Base-by-base conservation (phyloP, 345 rosid species). In the Eutrema yunnanense region DNA sequence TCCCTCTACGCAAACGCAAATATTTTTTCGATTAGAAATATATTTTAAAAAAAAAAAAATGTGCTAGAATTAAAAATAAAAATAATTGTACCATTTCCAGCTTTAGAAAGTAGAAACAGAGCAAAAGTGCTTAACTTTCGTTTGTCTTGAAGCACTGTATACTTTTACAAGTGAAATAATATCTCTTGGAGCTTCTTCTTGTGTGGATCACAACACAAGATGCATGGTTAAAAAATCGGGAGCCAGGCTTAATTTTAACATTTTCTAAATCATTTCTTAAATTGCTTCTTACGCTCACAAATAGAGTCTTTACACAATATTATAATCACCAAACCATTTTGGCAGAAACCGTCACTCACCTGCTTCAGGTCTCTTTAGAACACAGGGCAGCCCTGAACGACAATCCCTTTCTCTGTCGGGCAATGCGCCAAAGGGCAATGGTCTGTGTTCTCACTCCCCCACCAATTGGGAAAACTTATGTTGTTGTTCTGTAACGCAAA, bases 391-490 rank as follows among this genome's bases (percentile, higher is more conserved):
- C 84, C 92, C 2, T 79, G 5, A 11, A n/a, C 73, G 16, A 9
- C 9, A n/a, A 88, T 69, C 37, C 96, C 96, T 4, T 84, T 85
- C 16, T 81, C 89, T 3, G 86, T 88, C 0, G 96, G 90, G 54
- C 97, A 91, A 4, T 11, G 11, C 2, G 90, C 92, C 75, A 91
- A 46, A 8, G 82, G 81, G 52, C 96, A 91, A 54, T 89, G 96
- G 54, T 91, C 96, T 12, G 43, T 50, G 38, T 38, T 51, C 6
- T 67, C 64, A 52, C 73, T 65, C 9, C 92, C 96, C 96, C 98
- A 88, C 98, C 96, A 90, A 1, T 38, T 26, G 3, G 90, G 89
- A 6, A 90, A 83, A 49, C 33, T 54, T 47, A 88, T 75, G 10
- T 82, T 74, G 9, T 71, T 48, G 53, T 79, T 69, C 50, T 92